Evolutionary conservation across 2,329 filamentous ascomycete genomes (phyloP), one percentile per base, ranked within the genome.

Genomic region (Fusarium redolens): DNA sequence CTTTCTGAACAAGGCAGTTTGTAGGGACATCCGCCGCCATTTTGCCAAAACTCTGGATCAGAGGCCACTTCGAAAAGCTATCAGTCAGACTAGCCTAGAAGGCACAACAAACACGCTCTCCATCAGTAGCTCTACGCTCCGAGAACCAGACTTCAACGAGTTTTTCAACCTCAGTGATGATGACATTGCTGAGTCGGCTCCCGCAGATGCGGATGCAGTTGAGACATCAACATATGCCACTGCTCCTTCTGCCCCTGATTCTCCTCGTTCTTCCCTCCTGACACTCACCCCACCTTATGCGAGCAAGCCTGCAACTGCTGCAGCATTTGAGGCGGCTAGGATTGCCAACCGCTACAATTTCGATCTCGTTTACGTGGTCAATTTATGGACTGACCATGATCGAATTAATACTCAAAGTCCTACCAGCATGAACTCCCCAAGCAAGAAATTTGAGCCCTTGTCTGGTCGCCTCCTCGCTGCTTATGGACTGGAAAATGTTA

Each of bases 321-420:
- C 87, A 5, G 88, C 88, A 12, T 85, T 88, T 51, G 85, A 88
- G 77, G 86, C 87, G 12, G 87, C 87, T 2, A 82, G 86, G 37
- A 88, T 91, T 43, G 88, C 89, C 9, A 83, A 82, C 7, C 85
- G 85, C 59, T 89, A 89, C 77, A 83, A 87, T 59, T 89, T 91
- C 58, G 87, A 89, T 71, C 81, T 90, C 30, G 83, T 90, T 17
- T 91, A 90, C 71, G 84, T 90, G 35, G 85, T 90, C 69, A 89
- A 87, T 69, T 80, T 90, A 18, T 90, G 88, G 88, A 88, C 88
- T 28, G 78, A 79, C 28, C 65, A 71, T 52, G 69, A 71, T 20
- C 65, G 57, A 35, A 35, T 61, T 40, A 64, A 52, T 20, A 64
- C 50, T 15, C 30, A 43, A 41, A 56, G 37, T 28, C 68, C 69